Evolutionary conservation across 2,329 filamentous ascomycete species (phyloP), one percentile per base, ranked within the genome.

Genomic region (Alternaria panax): DNA sequence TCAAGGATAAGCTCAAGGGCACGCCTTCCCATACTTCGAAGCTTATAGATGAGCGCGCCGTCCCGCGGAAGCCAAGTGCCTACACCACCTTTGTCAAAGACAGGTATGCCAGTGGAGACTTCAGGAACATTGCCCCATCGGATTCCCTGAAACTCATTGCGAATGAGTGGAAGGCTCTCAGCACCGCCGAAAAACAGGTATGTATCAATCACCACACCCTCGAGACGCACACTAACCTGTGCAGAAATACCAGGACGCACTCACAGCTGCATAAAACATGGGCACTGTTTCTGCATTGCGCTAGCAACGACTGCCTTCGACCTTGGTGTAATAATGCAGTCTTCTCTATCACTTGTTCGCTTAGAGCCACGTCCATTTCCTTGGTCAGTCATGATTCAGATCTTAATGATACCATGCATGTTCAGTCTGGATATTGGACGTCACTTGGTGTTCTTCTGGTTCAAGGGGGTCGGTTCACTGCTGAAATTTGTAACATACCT

Each of bases 1-100:
- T 61, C 5, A 62, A 42, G 28, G 20, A 50, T 12, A 61, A 51
- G 4, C 24, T 25, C 7, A 68, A 66, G 42, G 52, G 46, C 9
- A 46, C 27, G 27, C 51, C 59, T 12, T 14, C 45, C 5, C 16
- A 70, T 47, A 66, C 64, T 14, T 7, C 2, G 5, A 62, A 59
- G 54, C 81, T 90, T 53, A 60, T 77, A 5, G 88, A 91, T 69
- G 81, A 86, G 11, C 83, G 88, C 50, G 68, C 74, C 14, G 80
- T 85, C 48, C 87, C 84, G 72, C 60, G 60, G 2, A 76, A 81
- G 4, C 2, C 7, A 0, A 68, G n/a, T 4, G 14, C 82, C 0
- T 87, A 77, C 62, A 24, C 78, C 1, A 55, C 69, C 5, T 90
- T 85, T 75, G 32, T 61, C 41, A 66, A 54, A 25, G 84, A 86